A percentile compares a stretch with the other conserved stretches of the same genome.
These are phyloP conservation scores for Candolleomyces eurysporus DNA, from an alignment of 768 basidiomycete species.

Conservation along the genomic window DNA sequence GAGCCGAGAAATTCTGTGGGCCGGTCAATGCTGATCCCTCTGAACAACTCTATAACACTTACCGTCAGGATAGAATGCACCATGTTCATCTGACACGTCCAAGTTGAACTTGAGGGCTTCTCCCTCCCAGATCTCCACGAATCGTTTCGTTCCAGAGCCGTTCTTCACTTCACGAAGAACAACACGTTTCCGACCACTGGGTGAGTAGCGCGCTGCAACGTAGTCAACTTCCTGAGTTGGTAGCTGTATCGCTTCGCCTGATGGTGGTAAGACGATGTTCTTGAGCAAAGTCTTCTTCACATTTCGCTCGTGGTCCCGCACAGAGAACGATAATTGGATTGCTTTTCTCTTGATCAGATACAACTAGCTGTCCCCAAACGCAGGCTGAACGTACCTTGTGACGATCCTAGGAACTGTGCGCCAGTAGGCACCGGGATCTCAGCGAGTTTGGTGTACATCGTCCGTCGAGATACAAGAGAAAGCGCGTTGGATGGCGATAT, in stretches of 20 bases:
- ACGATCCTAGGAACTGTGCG: constrained; percentile 21
- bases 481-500: background rate
- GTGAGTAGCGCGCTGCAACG: constrained; percentile 8
- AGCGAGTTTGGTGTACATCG: constrained; percentile 26
- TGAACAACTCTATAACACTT: constrained; percentile 1
- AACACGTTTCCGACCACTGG: constrained; percentile 33
- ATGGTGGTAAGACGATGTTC: constrained; percentile 26
- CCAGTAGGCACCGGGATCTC: constrained; percentile 29
- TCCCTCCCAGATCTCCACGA: constrained; percentile 59
- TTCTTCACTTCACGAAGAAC: constrained; percentile 40
- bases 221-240: constrained; percentile 16
- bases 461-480: background rate
- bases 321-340: constrained; percentile 41
- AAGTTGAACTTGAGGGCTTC: constrained; percentile 41
- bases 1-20: constrained; percentile 48
- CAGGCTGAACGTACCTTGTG: constrained; percentile 8
- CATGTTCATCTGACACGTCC: constrained; percentile 59
- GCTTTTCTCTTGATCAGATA: background rate
- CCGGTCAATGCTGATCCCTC: background rate
- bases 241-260: constrained; percentile 1
- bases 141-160: constrained; percentile 40
- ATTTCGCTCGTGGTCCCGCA: constrained; percentile 52
- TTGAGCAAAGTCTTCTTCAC: constrained; percentile 43
- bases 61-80: constrained; percentile 65
- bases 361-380: background rate